These are phyloP conservation scores for Fusarium ambrosium DNA, from an alignment of 2,329 filamentous ascomycete species.

Conservation along the genomic window DNA sequence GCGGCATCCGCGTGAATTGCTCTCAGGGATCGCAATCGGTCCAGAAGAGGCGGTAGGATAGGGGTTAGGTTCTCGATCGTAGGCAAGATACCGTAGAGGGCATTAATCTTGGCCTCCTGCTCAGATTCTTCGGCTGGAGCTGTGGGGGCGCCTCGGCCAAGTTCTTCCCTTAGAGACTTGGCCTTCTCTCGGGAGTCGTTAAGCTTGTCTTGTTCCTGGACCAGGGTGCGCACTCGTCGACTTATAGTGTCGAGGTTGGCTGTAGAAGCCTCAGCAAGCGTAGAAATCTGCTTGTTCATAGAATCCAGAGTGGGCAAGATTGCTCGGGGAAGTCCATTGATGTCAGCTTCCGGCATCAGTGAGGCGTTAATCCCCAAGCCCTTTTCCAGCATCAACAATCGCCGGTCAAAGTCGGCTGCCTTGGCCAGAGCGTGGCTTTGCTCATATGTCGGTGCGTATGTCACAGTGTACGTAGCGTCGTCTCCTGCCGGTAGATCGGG, in stretches of 20 bases:
- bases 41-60: slow-evolving; percentile 85
- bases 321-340: slow-evolving; percentile 71
- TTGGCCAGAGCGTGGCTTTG: slow-evolving; percentile 80
- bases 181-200: slow-evolving; percentile 75
- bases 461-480: slow-evolving; percentile 72
- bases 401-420: slow-evolving; percentile 88
- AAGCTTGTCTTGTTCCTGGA: slow-evolving; percentile 79
- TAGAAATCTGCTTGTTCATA: slow-evolving; percentile 83
- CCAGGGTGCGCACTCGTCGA: slow-evolving; percentile 77
- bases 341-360: slow-evolving; percentile 72
- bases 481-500: slow-evolving; percentile 37
- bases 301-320: slow-evolving; percentile 86
- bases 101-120: slow-evolving; percentile 88
- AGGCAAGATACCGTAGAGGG: slow-evolving; percentile 88
- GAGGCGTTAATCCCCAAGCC: slow-evolving; percentile 83
- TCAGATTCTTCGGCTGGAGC: slow-evolving; percentile 70
- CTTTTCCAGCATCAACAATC: slow-evolving; percentile 83
- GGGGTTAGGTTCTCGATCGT: slow-evolving; percentile 90
- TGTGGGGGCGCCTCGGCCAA: slow-evolving; percentile 61
- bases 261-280: slow-evolving; percentile 79
- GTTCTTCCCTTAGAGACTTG: slow-evolving; percentile 71
- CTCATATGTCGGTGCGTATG: slow-evolving; percentile 74
- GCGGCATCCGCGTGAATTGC: slow-evolving; percentile 90
- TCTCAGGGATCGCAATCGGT: slow-evolving; percentile 85
- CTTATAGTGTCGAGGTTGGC: slow-evolving; percentile 80